These are phyloP conservation scores for Entomortierella lignicola DNA, from an alignment of 192 early-diverging fungal genomes.

Conservation along the genomic window DNA sequence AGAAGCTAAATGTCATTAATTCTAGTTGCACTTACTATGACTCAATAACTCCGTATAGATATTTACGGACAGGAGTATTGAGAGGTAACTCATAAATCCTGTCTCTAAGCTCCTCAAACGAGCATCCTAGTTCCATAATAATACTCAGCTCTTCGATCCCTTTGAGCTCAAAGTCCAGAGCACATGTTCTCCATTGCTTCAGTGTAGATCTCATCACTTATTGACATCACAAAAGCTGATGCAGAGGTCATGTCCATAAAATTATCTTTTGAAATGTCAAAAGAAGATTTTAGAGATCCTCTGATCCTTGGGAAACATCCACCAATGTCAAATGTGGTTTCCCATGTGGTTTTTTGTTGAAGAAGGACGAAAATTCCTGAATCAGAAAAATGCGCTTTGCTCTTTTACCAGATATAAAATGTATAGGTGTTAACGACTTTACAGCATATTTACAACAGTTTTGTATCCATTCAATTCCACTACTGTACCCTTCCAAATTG, in stretches of 20 bases:
- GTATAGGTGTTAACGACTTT: no score
- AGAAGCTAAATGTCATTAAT: background rate
- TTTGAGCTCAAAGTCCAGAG: background rate
- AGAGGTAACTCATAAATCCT: slow-evolving; percentile 3
- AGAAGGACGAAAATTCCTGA: slow-evolving; percentile 3
- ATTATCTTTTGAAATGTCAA: slow-evolving; percentile 11
- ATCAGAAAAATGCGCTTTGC: no score
- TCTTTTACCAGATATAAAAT: no score
- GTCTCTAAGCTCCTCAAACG: slow-evolving; percentile 10
- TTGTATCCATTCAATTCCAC: no score
- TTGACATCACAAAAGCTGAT: background rate
- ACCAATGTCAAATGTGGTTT: background rate
- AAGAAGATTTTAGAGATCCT: background rate
- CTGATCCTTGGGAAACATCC: background rate
- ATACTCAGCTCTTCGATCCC: slow-evolving; percentile 2
- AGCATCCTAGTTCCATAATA: background rate
- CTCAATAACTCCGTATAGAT: slow-evolving; percentile 10
- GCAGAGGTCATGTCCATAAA: slow-evolving; percentile 13
- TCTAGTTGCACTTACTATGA: slow-evolving; percentile 4
- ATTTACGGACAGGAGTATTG: slow-evolving; percentile 15
- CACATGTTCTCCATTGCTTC: slow-evolving; percentile 1
- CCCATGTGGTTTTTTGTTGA: slow-evolving; percentile 9
- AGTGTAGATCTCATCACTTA: background rate
- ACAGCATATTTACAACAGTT: no score
- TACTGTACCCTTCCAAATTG: no score